A percentile compares a stretch with the other conserved stretches of the same genome.
phyloP scores from a whole-genome alignment of 208 protist genomes.

The Leishmania martiniquensis region DNA sequence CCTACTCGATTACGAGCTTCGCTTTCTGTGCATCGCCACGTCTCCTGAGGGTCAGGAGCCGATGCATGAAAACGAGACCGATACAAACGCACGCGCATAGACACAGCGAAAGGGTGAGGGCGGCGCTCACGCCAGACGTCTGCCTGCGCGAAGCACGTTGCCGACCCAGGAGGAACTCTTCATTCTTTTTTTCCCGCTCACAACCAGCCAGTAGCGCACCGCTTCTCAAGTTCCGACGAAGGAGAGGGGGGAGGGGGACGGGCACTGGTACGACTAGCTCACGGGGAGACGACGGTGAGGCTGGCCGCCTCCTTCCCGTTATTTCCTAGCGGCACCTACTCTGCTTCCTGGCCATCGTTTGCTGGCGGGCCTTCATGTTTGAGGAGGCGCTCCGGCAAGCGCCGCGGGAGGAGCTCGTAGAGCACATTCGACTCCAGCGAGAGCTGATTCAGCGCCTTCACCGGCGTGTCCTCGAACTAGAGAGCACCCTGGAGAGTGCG shows the following conservation, averaged over 20 bases:
- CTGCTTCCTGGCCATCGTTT: background rate
- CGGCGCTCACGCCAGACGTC: background rate
- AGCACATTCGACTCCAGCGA: slow-evolving; percentile 61
- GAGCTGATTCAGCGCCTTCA: slow-evolving; percentile 68
- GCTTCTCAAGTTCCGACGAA: background rate
- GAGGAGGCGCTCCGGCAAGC: slow-evolving; percentile 42
- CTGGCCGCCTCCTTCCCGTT: background rate
- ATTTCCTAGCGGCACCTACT: background rate
- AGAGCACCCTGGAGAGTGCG: slow-evolving; percentile 32
- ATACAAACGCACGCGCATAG: background rate
- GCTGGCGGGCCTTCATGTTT: slow-evolving; percentile 10
- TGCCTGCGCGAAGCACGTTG: background rate
- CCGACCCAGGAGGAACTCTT: background rate
- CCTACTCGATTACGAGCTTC: background rate
- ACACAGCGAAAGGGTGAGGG: background rate
- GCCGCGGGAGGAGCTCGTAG: slow-evolving; percentile 55
- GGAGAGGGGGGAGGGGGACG: no score
- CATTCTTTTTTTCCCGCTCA: background rate
- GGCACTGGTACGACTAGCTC: background rate
- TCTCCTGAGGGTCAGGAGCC: background rate
- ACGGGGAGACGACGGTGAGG: background rate
- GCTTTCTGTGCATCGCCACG: background rate
- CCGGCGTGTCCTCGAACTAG: slow-evolving; percentile 52
- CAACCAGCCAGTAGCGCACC: background rate
- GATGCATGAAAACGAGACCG: background rate